These are phyloP conservation scores for Skeletonema tropicum DNA, from an alignment of 108 stramenopile species.

Conservation along the genomic window DNA sequence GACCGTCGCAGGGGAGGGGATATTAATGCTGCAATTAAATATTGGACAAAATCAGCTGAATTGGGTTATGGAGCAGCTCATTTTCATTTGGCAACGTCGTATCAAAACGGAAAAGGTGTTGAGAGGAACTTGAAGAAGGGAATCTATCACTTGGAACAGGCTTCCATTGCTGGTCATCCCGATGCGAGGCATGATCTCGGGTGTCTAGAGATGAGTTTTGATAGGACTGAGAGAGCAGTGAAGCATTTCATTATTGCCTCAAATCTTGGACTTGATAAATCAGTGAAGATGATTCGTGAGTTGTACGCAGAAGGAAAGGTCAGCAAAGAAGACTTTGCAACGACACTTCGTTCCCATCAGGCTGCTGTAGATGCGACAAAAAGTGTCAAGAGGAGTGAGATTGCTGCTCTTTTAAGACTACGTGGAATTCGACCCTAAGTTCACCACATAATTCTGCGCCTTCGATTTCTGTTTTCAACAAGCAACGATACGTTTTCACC, in stretches of 20 bases:
- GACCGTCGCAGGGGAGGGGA: neutral
- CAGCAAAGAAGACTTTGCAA: neutral
- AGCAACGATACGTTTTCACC: no score
- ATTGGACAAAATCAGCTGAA: conserved; percentile 4
- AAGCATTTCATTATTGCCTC: conserved; percentile 4
- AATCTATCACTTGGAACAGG: neutral
- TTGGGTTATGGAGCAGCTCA: neutral
- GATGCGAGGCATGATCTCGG: neutral
- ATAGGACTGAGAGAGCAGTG: neutral
- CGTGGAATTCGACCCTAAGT: no score
- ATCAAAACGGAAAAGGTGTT: neutral
- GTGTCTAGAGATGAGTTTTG: neutral
- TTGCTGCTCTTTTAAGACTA: no score
- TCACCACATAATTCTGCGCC: no score
- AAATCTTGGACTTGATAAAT: neutral
- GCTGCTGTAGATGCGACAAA: conserved; percentile 12
- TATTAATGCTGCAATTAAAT: neutral
- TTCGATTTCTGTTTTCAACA: no score
- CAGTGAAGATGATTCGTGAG: neutral
- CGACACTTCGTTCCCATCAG: neutral
- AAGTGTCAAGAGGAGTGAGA: neutral
- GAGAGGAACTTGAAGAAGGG: neutral
- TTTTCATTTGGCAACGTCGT: neutral
- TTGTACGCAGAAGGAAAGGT: neutral
- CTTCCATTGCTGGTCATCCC: neutral